A percentile compares a stretch with the other conserved stretches of the same genome.
Evolutionary conservation across 768 basidiomycete genomes (phyloP).

Genomic region (Pleurotus sapidus): DNA sequence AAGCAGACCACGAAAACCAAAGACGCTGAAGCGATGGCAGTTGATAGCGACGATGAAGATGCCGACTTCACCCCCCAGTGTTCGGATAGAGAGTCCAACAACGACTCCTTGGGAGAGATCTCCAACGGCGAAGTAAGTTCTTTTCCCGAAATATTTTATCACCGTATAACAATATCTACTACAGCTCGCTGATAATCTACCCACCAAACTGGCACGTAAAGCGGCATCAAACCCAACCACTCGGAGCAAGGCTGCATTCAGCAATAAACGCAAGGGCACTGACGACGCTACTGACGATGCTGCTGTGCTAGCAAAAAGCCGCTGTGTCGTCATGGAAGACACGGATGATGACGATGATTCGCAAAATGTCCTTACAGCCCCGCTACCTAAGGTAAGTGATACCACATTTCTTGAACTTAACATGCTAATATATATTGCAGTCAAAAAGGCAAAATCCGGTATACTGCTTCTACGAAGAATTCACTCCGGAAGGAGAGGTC

Average conservation of each 20-base stretch:
- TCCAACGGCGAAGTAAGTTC: neutral
- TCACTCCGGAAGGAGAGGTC: neutral
- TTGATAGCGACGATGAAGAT: neutral
- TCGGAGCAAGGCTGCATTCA: neutral
- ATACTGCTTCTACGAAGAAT: slow-evolving; percentile 14
- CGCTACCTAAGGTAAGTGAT: too few species aligned
- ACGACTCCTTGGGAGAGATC: neutral
- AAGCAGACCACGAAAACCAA: neutral
- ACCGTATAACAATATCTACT: too few species aligned
- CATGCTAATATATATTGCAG: neutral
- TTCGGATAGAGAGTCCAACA: neutral
- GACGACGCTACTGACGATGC: too few species aligned
- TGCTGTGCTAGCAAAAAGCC: neutral
- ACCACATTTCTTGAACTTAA: too few species aligned
- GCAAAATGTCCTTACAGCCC: too few species aligned
- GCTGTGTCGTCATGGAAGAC: neutral
- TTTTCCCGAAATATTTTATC: neutral
- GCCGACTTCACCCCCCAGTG: neutral
- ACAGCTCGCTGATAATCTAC: too few species aligned
- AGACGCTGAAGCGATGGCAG: neutral
- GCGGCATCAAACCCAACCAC: too few species aligned
- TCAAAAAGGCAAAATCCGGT: slow-evolving; percentile 9
- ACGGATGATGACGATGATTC: neutral
- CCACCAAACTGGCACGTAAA: too few species aligned
- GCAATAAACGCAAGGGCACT: neutral